Base-by-base conservation (phyloP, 352 stramenopile species). In the Ophiocytium majus region DNA sequence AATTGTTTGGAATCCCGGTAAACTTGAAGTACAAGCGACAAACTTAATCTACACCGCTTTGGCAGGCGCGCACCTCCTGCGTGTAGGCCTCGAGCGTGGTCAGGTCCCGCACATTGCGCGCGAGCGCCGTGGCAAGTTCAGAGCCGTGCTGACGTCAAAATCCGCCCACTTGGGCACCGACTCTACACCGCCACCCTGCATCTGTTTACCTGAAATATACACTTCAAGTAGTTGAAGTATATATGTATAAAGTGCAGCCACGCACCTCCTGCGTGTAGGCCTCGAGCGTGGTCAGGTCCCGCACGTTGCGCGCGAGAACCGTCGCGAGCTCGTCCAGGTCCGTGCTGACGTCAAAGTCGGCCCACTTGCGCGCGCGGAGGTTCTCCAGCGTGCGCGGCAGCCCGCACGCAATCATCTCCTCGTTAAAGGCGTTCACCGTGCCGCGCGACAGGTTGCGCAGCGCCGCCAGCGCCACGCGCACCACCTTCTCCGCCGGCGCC, bases 401-500 rank as follows among this genome's bases (percentile, higher is more conserved):
- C 0, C 95, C 96, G 79, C 92, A 96, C 76, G 96, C 93, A 88
- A 98, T 97, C 96, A 99, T 99, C 86, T 96, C 94, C 74, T 96
- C 93, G 66, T 94, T 90, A 74, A 94, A 94, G 89, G 75, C 91
- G 89, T 88, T 93, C 88, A 81, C 63, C 49, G 80, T 50, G 23
- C 85, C 89, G 36, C 86, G 49, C 19, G 79, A 81, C 33, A 95
- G 84, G 81, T 95, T 94, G 90, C 94, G 91, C 50, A 99, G 92
- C 36, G 95, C 92, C 83, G 97, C 93, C 49, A 99, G 89, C 32
- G 95, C 93, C 1, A 99, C 95, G 71, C 96, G 94, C 66, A 98
- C 94, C 63, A 99, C 95, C 90, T 99, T 99, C 84, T 98, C 95
- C 83, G 95, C 93, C 33, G 95, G 95, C n/a, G 96, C 95, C n/a